Evolutionary conservation across 1,284 basidiomycete genomes (phyloP).

Genomic region (Takashimella tepidaria): DNA sequence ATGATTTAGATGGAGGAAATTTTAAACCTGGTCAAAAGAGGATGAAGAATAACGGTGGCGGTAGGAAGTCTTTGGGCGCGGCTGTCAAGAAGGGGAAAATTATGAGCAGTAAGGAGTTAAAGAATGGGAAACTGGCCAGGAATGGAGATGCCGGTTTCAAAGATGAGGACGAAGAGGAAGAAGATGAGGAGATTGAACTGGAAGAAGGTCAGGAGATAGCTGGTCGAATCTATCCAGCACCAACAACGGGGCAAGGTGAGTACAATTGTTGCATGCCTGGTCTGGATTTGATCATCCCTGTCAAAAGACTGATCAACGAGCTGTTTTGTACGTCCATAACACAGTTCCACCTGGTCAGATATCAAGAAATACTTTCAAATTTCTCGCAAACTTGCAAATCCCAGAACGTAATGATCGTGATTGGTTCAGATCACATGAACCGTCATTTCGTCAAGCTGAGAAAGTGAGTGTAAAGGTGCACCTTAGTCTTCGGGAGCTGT

Average conservation of each 20-base stretch:
- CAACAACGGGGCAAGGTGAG: slow-evolving; percentile 70
- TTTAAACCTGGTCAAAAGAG: slow-evolving; percentile 24
- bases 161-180: slow-evolving; percentile 28
- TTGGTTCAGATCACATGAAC: slow-evolving; percentile 64
- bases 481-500: no score
- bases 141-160: no score
- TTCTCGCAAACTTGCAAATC: slow-evolving; percentile 64
- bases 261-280: slow-evolving; percentile 11
- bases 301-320: background rate
- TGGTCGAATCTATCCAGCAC: slow-evolving; percentile 55
- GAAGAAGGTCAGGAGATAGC: slow-evolving; percentile 37
- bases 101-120: slow-evolving; percentile 1
- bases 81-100: slow-evolving; percentile 3
- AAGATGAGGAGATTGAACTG: slow-evolving; percentile 28
- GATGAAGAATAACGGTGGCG: slow-evolving; percentile 6
- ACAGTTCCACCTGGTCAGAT: slow-evolving; percentile 77
- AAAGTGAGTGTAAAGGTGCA: no score
- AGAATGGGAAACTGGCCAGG: background rate
- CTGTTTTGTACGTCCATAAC: slow-evolving; percentile 3
- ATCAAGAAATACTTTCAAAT: slow-evolving; percentile 75
- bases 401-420: slow-evolving; percentile 78
- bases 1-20: slow-evolving; percentile 32
- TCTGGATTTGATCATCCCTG: background rate
- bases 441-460: slow-evolving; percentile 73
- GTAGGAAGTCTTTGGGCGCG: slow-evolving; percentile 12